phyloP scores from a whole-genome alignment of 768 basidiomycete genomes.

The Royoungia palumana region DNA sequence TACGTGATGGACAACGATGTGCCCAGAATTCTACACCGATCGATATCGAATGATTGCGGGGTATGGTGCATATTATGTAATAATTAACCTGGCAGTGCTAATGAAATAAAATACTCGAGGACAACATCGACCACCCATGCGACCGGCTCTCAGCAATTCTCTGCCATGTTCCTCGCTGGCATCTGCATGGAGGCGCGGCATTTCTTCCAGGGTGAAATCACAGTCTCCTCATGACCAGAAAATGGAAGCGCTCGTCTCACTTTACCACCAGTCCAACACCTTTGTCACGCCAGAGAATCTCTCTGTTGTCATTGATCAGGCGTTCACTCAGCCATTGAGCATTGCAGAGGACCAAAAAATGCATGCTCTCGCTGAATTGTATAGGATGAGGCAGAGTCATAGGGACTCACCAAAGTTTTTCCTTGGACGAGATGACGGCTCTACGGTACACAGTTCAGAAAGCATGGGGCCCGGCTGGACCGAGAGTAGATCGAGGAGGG shows the following conservation, averaged over 20 bases:
- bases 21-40: no score
- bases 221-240: conserved; percentile 28
- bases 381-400: conserved; percentile 10
- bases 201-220: conserved; percentile 19
- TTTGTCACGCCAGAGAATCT: conserved; percentile 75
- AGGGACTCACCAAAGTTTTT: conserved; percentile 21
- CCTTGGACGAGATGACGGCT: conserved; percentile 25
- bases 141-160: conserved; percentile 2
- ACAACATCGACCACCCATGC: conserved; percentile 14
- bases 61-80: conserved; percentile 20
- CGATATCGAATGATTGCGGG: no score
- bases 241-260: conserved; percentile 69
- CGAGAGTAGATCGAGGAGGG: conserved; percentile 25
- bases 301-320: conserved; percentile 57
- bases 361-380: conserved; percentile 14
- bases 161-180: conserved; percentile 7
- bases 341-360: conserved; percentile 18
- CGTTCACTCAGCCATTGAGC: conserved; percentile 40
- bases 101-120: no score
- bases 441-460: conserved; percentile 8
- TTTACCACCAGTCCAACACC: conserved; percentile 72
- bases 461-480: conserved; percentile 32
- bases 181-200: conserved; percentile 10
- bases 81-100: no score
- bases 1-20: no score